Base-by-base conservation (phyloP, 129 eudicot species). In the Rutidosis leptorrhynchoides region DNA sequence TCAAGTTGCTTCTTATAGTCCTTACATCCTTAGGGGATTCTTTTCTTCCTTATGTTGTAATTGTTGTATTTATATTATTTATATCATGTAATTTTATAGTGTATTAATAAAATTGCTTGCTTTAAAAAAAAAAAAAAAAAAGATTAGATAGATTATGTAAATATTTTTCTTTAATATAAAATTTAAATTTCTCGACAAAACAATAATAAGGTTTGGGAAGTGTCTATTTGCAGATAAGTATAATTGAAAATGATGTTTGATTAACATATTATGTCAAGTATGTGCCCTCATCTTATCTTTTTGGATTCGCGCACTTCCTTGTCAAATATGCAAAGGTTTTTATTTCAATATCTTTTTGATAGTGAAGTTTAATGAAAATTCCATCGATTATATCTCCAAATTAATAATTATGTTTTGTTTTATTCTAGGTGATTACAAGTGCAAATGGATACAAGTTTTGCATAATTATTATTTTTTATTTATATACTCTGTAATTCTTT, bases 221-320 rank as follows among this genome's bases (percentile, higher is more conserved):
- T 45, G 77, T 73, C 71, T 26, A 64, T 54, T 35, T 63, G 40
- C 53, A 57, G 78, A 57, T 56, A 12, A 53, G 59, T 22, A 65
- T 9, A 12, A 45, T 9, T 74, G 78, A 74, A 74, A 74, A 74
- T 21, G 78, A 74, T n/a, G 58, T 29, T 10, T 57, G 45, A 37
- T 24, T 16, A 46, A 45, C n/a, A 46, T 66, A 58, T 29, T 23
- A 22, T 74, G 79, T 68, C 79, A 74, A 74, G 68, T 67, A 66
- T 74, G 40, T 57, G 67, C 42, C 35, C 72, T 65, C 67, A 74
- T 74, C 73, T 74, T 74, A 58, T 74, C 76, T 22, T 43, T 71
- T 71, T 48, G 69, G 76, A 64, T 26, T 48, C 53, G 0, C 76
- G 48, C 35, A 71, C 52, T 60, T 70, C 19, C 59, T 60, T 72